Evolutionary conservation across 2,329 filamentous ascomycete genomes (phyloP), one percentile per base, ranked within the genome.

Genomic region (Xylaria sp.): DNA sequence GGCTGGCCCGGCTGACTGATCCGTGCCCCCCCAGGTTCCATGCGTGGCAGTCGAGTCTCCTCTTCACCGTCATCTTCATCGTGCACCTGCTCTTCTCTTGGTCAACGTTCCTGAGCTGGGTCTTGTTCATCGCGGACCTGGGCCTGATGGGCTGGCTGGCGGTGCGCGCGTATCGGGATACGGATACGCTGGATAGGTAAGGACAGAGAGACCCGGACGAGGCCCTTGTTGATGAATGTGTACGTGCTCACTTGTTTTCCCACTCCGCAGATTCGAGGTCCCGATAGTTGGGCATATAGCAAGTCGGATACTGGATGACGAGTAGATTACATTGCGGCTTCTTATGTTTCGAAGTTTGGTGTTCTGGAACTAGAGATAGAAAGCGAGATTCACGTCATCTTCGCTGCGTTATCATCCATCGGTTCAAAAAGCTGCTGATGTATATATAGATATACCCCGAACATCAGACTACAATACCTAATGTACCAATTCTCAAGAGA

Each of bases 221-320:
- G 24, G 6, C 24, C 24, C 66, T 54, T 48, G 4, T 16, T 18
- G 9, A 26, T 7, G 2, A 17, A 39, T 8, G 29, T 34, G 5
- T 34, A 7, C 11, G 29, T 9, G 8, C n/a, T 20, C 7, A 34
- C 34, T 11, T 19, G 39, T 22, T 13, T 34, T 34, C 44, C 52
- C 44, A 43, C 13, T 29, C 22, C n/a, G 47, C 47, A 85, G 93
- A 69, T 95, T 87, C 58, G 92, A 97, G 72, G 81, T 97, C 2
- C 93, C 93, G 0, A 85, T 96, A 67, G 88, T 97, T 66, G 94
- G 94, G 4, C 80, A 80, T 39, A 76, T 97, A 63, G 94, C 94
- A 40, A 96, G 88, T 73, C 89, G 89, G 21, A 93, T 97, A 68
- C 81, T 97, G 52, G 93, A 97, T 67, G 90, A 96, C 69, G 94